Percentiles rank a stretch among this genome's conserved stretches.
phyloP scores from a whole-genome alignment of 257 asterid genomes.

The Rauvolfia tetraphylla region DNA sequence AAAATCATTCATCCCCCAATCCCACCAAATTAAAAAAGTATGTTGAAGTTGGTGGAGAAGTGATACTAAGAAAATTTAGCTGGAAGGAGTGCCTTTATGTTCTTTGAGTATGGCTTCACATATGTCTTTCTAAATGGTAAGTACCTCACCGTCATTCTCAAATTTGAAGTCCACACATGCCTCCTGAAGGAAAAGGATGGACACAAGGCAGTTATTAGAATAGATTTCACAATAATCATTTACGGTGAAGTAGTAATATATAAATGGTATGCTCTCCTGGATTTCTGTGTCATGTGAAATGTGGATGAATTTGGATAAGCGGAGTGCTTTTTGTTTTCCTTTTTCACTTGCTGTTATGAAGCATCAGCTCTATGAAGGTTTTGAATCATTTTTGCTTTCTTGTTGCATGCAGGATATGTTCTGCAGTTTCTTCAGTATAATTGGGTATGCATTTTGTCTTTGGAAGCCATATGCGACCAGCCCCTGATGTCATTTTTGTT shows the following conservation, averaged over 20 bases:
- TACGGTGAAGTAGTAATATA: neutral
- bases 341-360: neutral
- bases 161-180: neutral
- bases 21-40: neutral
- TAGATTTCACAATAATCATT: neutral
- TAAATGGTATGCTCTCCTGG: neutral
- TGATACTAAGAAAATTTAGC: neutral
- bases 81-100: neutral
- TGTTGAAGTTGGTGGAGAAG: neutral
- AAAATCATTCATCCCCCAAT: neutral
- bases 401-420: conserved; percentile 80
- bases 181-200: neutral
- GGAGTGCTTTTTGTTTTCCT: neutral
- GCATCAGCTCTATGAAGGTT: neutral
- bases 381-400: conserved; percentile 10
- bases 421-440: conserved; percentile 95
- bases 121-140: neutral
- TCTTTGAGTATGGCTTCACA: neutral
- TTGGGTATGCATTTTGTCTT: conserved; percentile 54
- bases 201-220: neutral
- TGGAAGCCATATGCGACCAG: conserved; percentile 10
- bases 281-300: neutral
- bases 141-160: neutral
- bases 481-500: conserved; percentile 14
- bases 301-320: neutral